These are phyloP conservation scores for grape (Vitis vinifera) DNA, from an alignment of 164 flowering plant species.

Conservation along the genomic window DNA sequence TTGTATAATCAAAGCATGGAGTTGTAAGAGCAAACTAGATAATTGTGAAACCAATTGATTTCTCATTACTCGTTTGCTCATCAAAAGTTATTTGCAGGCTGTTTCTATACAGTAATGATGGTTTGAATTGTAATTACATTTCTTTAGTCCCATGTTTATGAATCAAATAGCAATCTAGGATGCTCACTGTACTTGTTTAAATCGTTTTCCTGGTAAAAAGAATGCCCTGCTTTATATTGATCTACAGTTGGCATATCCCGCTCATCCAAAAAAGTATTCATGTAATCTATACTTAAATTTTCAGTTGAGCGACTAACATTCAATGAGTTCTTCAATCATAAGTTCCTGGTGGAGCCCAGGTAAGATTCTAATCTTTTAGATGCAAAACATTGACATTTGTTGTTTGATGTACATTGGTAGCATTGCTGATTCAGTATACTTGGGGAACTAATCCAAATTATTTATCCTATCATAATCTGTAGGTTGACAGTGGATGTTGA, in stretches of 20 bases:
- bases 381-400: neutral
- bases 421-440: neutral
- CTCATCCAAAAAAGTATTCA: constrained; percentile 2
- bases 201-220: neutral
- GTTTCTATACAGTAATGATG: neutral
- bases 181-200: neutral
- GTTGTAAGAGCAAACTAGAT: no score
- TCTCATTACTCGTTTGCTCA: neutral
- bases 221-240: neutral
- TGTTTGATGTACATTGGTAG: neutral
- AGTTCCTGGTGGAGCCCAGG: constrained; percentile 42
- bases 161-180: neutral
- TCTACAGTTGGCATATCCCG: neutral
- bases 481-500: constrained; percentile 30
- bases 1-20: no score
- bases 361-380: constrained; percentile 9
- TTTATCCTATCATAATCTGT: constrained; percentile 4
- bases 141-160: neutral
- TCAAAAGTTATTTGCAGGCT: neutral
- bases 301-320: constrained; percentile 64
- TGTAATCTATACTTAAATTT: constrained; percentile 17
- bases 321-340: constrained; percentile 63
- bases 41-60: neutral
- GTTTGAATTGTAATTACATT: neutral
- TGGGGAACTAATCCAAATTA: neutral